Percentiles rank a stretch among this genome's conserved stretches.
Evolutionary conservation across 1,284 basidiomycete genomes (phyloP).

Genomic region (Dichomitus squalens): DNA sequence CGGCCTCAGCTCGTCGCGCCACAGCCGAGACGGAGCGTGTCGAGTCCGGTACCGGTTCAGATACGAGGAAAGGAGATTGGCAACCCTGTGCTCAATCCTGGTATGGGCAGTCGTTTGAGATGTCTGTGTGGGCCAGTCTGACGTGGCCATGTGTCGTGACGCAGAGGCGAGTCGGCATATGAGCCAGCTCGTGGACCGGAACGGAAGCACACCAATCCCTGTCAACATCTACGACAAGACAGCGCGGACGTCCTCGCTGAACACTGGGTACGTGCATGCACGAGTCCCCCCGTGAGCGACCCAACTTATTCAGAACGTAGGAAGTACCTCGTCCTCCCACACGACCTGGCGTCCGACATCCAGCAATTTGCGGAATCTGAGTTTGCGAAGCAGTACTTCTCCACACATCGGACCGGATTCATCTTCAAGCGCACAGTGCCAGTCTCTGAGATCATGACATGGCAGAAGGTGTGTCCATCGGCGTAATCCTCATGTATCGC

Average conservation of each 20-base stretch:
- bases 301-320: conserved; percentile 36
- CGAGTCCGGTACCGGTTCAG: conserved; percentile 18
- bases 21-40: conserved; percentile 23
- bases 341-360: conserved; percentile 79
- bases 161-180: conserved; percentile 72
- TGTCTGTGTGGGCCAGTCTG: background rate
- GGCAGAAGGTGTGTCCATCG: conserved; percentile 69
- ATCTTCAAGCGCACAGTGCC: conserved; percentile 81
- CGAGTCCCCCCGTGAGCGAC: background rate
- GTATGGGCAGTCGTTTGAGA: conserved; percentile 34
- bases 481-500: background rate
- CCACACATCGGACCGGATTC: conserved; percentile 83
- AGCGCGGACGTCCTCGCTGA: conserved; percentile 44
- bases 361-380: conserved; percentile 83
- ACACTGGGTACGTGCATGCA: conserved; percentile 58
- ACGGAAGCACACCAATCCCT: conserved; percentile 67
- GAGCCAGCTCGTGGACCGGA: conserved; percentile 70
- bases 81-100: conserved; percentile 63
- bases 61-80: conserved; percentile 63
- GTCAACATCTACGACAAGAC: conserved; percentile 40
- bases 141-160: background rate
- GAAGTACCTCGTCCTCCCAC: conserved; percentile 70
- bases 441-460: conserved; percentile 83
- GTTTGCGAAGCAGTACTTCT: conserved; percentile 86
- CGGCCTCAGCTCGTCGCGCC: conserved; percentile 19